Conservation (phyloP, 1,139 yeast species). For the Diutina siamensis region DNA sequence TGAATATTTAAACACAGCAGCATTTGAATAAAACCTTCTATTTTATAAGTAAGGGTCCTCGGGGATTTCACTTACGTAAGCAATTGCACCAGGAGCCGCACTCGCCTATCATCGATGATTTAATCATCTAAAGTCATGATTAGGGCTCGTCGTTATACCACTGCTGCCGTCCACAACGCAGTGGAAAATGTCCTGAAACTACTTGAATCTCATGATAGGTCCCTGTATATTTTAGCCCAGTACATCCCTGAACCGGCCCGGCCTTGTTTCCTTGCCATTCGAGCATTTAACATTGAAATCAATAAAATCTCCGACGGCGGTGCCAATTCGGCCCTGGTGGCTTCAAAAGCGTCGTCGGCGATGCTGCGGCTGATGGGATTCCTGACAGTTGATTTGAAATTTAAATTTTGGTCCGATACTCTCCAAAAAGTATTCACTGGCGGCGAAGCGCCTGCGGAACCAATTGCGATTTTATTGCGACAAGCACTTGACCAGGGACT, state of each 20-base stretch:
- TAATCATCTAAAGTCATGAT: too few relatives aligned
- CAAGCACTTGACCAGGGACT: constrained; percentile 39
- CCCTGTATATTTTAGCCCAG: constrained; percentile 55
- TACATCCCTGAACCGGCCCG: constrained; percentile 60
- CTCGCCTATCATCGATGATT: too few relatives aligned
- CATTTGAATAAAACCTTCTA: too few relatives aligned
- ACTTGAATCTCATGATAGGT: constrained; percentile 43
- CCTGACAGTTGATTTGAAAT: constrained; percentile 39
- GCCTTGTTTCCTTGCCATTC: constrained; percentile 54
- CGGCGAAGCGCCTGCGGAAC: constrained; percentile 44
- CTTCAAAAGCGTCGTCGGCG: constrained; percentile 21
- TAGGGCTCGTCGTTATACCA: neutral
- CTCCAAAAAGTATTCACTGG: constrained; percentile 30
- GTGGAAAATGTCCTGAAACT: constrained; percentile 30
- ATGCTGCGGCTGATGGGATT: constrained; percentile 27
- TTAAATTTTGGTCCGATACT: constrained; percentile 52
- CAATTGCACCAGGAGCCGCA: too few relatives aligned
- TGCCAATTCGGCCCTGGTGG: constrained; percentile 20
- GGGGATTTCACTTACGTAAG: too few relatives aligned
- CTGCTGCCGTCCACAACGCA: constrained; percentile 20
- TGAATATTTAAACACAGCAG: too few relatives aligned
- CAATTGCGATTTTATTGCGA: constrained; percentile 46
- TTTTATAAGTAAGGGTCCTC: too few relatives aligned
- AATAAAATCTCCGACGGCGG: constrained; percentile 46
- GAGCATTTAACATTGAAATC: constrained; percentile 60